These are phyloP conservation scores for Scenedesmus sp. DNA, from an alignment of 163 green algal species.

Conservation along the genomic window DNA sequence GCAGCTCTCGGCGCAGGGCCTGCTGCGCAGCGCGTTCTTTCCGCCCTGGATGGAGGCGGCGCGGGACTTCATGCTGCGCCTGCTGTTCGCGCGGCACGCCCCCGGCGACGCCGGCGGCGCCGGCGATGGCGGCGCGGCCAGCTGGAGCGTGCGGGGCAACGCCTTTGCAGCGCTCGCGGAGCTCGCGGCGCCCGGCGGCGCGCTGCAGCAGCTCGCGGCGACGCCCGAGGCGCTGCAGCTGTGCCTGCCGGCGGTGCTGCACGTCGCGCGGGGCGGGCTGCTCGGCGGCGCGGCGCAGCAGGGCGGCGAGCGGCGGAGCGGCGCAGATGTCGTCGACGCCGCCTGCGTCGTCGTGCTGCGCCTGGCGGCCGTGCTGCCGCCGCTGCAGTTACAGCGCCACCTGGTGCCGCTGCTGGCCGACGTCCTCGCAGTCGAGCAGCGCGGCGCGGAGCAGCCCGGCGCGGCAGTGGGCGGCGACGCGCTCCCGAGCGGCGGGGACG, in stretches of 20 bases:
- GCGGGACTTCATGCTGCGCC: conserved; percentile 21
- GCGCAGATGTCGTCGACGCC: neutral
- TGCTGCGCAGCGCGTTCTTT: conserved; percentile 29
- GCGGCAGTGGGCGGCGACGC: no score
- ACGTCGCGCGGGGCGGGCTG: neutral
- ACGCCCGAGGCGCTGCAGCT: conserved; percentile 25
- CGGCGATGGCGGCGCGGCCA: no score
- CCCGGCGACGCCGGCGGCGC: no score
- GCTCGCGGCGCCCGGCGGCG: neutral
- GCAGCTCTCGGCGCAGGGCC: neutral
- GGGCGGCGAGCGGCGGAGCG: neutral
- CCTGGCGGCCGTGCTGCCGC: conserved; percentile 17
- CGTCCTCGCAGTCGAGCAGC: conserved; percentile 4
- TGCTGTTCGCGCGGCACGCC: conserved; percentile 17
- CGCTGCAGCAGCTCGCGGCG: conserved; percentile 20
- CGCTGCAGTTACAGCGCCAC: conserved; percentile 33
- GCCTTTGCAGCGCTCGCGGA: conserved; percentile 1
- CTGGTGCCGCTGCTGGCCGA: conserved; percentile 40
- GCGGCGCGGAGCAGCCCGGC: no score
- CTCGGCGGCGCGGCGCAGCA: neutral
- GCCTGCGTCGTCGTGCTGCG: conserved; percentile 8
- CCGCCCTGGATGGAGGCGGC: conserved; percentile 12
- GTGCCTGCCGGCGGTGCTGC: conserved; percentile 33
- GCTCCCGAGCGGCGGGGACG: no score
- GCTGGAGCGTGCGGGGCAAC: no score